Percentiles rank a stretch among this genome's conserved stretches.
phyloP scores from a whole-genome alignment of 192 early-diverging fungal species.

The Coemansia sp. region DNA sequence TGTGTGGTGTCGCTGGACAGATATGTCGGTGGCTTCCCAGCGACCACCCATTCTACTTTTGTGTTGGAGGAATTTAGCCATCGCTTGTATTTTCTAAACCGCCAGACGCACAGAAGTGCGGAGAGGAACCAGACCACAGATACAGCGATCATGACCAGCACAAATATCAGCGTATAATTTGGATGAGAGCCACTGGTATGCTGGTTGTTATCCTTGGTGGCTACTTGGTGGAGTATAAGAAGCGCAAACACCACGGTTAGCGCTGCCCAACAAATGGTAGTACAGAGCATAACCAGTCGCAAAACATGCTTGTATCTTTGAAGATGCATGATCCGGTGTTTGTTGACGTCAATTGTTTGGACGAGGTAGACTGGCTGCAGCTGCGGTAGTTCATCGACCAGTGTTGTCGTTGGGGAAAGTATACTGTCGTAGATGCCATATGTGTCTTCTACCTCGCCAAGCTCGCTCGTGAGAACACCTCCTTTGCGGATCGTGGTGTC shows the following conservation, averaged over 20 bases:
- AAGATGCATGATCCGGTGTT: conserved; percentile 17
- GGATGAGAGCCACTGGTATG: background rate
- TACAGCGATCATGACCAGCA: background rate
- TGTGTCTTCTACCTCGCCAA: background rate
- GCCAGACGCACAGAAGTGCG: conserved; percentile 15
- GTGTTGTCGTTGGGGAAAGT: background rate
- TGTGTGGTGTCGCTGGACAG: background rate
- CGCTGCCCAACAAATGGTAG: conserved; percentile 21
- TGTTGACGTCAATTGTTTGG: conserved; percentile 8
- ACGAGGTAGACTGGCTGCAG: background rate
- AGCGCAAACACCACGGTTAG: conserved; percentile 24
- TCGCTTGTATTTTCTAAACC: conserved; percentile 15
- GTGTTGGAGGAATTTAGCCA: background rate
- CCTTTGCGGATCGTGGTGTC: background rate
- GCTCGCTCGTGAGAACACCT: background rate
- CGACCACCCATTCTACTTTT: conserved; percentile 1
- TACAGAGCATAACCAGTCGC: conserved; percentile 27
- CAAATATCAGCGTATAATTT: conserved; percentile 8
- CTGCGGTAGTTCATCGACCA: background rate
- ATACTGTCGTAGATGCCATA: no score
- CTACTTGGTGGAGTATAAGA: conserved; percentile 20
- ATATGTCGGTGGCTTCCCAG: background rate
- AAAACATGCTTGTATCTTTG: conserved; percentile 20
- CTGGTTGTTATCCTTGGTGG: background rate
- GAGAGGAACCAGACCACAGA: conserved; percentile 14